Evolutionary conservation across 192 early-diverging fungal genomes (phyloP), one percentile per base, ranked within the genome.

Genomic region (Backusella luteola): DNA sequence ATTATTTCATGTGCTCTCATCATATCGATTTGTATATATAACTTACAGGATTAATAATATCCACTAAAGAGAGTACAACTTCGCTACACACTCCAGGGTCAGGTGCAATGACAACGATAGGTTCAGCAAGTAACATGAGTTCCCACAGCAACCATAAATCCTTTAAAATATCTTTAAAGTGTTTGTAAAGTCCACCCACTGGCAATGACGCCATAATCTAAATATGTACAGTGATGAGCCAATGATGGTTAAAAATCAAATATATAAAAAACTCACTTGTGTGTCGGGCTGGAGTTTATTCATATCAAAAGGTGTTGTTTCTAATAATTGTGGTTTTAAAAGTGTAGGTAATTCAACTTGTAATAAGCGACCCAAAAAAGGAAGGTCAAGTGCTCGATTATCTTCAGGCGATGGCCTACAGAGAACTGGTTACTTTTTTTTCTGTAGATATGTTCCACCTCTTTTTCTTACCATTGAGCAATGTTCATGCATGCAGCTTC

Each of bases 111-210:
- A 99, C 95, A 52, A 97, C 89, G 21, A 99, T 84, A 29, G 95
- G 90, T 81, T 98, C 96, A 34, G 91, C 96, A 36, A 98, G 82
- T 19, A 97, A 84, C 89, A 99, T 93, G 74, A 98, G 85, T 85
- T 99, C 97, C 96, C 96, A 99, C 70, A 93, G 90, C 67, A 91
- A 80, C 95, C 96, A 98, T 73, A 97, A 77, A 76, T 94, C 90
- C 34, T 92, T 93, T 23, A 96, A 84, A 38, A 94, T 80, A 84
- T 87, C 92, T 74, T 87, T 90, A 81, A 94, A 98, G 87, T 86
- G 93, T 74, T 85, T 90, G 67, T 92, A 94, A 84, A 90, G 90
- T 73, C 83, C 92, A 72, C 85, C 92, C 67, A 77, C 90, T 26
- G 90, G 89, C 34, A 91, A 83, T 39, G 87, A 91, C 7, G 90